Evolutionary conservation across 257 asterid species (phyloP), one percentile per base, ranked within the genome.

Genomic region (Primulina tabacum): DNA sequence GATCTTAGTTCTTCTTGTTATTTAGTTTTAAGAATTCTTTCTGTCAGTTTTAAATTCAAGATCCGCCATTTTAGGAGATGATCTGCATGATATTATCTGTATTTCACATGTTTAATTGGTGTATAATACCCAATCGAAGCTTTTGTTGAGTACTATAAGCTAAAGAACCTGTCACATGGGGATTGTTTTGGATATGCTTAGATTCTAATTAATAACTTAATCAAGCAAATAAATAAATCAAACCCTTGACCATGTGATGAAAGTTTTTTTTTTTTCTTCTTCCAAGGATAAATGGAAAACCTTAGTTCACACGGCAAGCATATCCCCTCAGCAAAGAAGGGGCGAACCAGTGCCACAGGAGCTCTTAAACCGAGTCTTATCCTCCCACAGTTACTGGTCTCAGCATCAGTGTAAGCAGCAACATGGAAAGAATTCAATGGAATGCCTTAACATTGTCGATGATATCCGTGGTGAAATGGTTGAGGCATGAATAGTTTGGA

Each of bases 291-390:
- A 88, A 70, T 88, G 95, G 95, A 88, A 88, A 72, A 88, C 95
- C 9, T 70, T 88, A 65, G 95, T 88, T 43, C 95, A 86, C 70
- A 88, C 95, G n/a, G 95, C 92, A 18, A 84, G 86, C 88, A 88
- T 88, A 40, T 70, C 95, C 67, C 95, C 92, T 7, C 95, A 86
- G 77, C 95, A 88, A 70, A 84, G 95, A 68, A 73, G 95, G 61
- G 95, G 95, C 1, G 90, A 88, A 75, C 89, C 92, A 0, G 92
- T 88, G 77, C 95, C 95, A 0, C 95, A 88, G 67, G 92, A 86
- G 69, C 83, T 88, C 73, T 40, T 88, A 76, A 84, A 84, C 78
- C 77, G 95, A 24, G 95, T 88, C 12, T 66, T 88, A 30, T 33
- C 80, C 3, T 92, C 86, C 18, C 92, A 88, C 61, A 66, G 80